Percentiles rank a stretch among this genome's conserved stretches.
phyloP scores from a whole-genome alignment of 345 rosid genomes.

The Euphorbia tirucalli region DNA sequence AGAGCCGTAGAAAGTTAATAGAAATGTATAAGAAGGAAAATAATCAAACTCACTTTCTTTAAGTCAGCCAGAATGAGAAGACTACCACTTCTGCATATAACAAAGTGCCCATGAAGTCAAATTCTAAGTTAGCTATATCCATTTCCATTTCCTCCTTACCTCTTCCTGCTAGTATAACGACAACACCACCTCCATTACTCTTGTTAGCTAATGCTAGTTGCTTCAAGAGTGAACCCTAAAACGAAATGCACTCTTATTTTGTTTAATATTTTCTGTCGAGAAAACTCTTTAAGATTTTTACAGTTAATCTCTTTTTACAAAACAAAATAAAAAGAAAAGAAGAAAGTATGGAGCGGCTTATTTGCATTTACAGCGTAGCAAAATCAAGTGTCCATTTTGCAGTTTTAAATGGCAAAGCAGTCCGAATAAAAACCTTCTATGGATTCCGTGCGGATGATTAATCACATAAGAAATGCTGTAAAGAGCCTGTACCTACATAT shows the following conservation, averaged over 20 bases:
- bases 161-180: constrained; percentile 84
- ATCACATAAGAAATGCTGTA: neutral
- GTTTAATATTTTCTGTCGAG: neutral
- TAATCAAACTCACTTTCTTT: constrained; percentile 51
- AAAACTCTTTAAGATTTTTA: neutral
- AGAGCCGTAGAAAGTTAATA: neutral
- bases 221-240: constrained; percentile 89
- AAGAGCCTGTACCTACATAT: too few species aligned
- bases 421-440: neutral
- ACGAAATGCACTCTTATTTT: constrained; percentile 14
- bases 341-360: too few species aligned
- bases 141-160: constrained; percentile 96
- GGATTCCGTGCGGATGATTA: neutral
- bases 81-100: constrained; percentile 93
- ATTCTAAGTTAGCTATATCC: constrained; percentile 80
- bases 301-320: neutral
- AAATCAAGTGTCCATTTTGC: neutral
- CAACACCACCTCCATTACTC: constrained; percentile 84
- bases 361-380: neutral
- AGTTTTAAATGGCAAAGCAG: neutral
- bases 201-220: constrained; percentile 92
- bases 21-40: neutral
- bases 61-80: constrained; percentile 85
- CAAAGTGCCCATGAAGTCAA: constrained; percentile 88
- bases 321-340: neutral